phyloP scores from a whole-genome alignment of 768 basidiomycete genomes.

The Gloeopeniophorella convolvens region DNA sequence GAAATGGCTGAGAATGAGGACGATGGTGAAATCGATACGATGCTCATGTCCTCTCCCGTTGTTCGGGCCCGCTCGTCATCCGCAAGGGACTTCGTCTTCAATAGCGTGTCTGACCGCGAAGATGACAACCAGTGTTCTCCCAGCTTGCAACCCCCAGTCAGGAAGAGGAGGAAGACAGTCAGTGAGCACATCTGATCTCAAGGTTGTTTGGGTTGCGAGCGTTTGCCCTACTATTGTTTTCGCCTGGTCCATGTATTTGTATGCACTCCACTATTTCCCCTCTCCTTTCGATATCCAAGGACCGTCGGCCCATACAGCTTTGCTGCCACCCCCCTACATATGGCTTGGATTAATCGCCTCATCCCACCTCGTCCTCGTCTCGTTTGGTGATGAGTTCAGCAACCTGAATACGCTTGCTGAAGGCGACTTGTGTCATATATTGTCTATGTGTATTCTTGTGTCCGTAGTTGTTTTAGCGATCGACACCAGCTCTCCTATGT shows the following conservation, averaged over 20 bases:
- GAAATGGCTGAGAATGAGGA: constrained; percentile 14
- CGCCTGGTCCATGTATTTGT: constrained; percentile 11
- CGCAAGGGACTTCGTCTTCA: not conserved
- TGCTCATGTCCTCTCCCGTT: constrained; percentile 21
- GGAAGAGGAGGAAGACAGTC: constrained; percentile 31
- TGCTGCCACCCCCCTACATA: no score
- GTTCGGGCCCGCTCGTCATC: constrained; percentile 10
- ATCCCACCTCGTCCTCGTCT: not conserved
- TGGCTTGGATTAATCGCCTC: not conserved
- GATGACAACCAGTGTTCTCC: constrained; percentile 14
- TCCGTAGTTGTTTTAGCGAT: constrained; percentile 10
- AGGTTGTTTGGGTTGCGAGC: not conserved
- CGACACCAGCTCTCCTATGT: not conserved
- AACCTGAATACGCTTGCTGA: not conserved
- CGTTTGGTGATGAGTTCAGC: not conserved
- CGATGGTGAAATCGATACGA: constrained; percentile 16
- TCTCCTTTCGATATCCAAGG: not conserved
- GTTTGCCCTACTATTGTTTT: constrained; percentile 1
- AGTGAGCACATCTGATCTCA: constrained; percentile 1
- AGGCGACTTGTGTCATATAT: not conserved
- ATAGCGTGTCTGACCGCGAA: constrained; percentile 14
- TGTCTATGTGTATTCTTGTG: constrained; percentile 8
- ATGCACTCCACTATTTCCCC: constrained; percentile 1
- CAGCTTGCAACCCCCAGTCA: constrained; percentile 20
- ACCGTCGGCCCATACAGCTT: no score